A percentile compares a stretch with the other conserved stretches of the same genome.
Conservation (phyloP, 352 stramenopile species). For the Thraustochytrium aureum region DNA sequence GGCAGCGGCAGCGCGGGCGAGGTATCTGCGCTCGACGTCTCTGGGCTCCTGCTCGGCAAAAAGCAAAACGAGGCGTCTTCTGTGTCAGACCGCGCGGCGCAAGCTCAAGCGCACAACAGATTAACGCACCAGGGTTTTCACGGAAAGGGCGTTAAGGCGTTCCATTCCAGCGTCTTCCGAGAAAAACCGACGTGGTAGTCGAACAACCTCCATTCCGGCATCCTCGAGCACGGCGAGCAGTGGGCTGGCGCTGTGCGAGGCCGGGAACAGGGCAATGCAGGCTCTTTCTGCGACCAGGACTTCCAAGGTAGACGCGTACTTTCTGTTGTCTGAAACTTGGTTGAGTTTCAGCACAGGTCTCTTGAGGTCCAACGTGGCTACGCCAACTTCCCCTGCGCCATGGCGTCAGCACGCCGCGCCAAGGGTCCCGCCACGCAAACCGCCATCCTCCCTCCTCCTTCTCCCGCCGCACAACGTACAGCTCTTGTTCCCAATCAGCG, state of each 20-base stretch:
- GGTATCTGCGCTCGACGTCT: slow-evolving; percentile 35
- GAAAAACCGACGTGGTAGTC: slow-evolving; percentile 6
- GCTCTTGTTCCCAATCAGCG: slow-evolving; percentile 37
- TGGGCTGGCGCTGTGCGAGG: slow-evolving; percentile 12
- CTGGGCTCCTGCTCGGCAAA: slow-evolving; percentile 6
- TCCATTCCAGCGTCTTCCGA: slow-evolving; percentile 45
- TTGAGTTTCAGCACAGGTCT: slow-evolving; percentile 19
- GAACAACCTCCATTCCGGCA: not conserved
- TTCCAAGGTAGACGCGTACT: not conserved
- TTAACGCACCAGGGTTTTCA: not conserved
- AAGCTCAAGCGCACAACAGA: not conserved
- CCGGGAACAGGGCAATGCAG: slow-evolving; percentile 3
- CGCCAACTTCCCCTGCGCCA: slow-evolving; percentile 29
- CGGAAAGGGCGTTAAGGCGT: not conserved
- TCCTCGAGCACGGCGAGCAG: slow-evolving; percentile 32
- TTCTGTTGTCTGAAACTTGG: slow-evolving; percentile 26
- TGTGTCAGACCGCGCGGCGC: not conserved
- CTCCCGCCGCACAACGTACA: not conserved
- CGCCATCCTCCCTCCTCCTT: not conserved
- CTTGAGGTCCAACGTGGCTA: slow-evolving; percentile 28
- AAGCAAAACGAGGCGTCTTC: no score
- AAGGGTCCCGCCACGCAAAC: not conserved
- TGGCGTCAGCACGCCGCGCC: not conserved
- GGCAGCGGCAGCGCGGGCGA: slow-evolving; percentile 16
- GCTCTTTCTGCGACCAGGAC: not conserved